phyloP scores from a whole-genome alignment of 106 monocot genomes.

The Hemerocallis citrina region DNA sequence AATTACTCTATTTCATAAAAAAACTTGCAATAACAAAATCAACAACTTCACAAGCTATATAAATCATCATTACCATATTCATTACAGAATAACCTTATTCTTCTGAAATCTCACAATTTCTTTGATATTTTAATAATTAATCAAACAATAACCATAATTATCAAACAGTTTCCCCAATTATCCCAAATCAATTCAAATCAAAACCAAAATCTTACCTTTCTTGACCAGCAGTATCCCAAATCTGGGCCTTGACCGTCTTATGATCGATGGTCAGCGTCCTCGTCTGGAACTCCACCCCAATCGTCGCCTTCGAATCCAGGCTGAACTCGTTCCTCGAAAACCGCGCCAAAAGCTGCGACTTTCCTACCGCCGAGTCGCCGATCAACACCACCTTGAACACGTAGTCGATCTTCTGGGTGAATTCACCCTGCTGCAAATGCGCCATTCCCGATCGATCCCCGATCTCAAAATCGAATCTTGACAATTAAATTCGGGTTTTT shows the following conservation, averaged over 20 bases:
- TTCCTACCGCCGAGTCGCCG: conserved; percentile 18
- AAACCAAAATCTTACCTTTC: conserved; percentile 5
- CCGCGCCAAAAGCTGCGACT: conserved; percentile 23
- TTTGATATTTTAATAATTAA: no score
- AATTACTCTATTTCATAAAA: no score
- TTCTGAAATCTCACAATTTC: no score
- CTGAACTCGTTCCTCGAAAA: conserved; percentile 72
- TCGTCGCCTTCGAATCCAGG: conserved; percentile 73
- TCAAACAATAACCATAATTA: neutral
- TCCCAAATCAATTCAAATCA: neutral
- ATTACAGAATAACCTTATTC: no score
- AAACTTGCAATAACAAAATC: no score
- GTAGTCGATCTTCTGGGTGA: conserved; percentile 21
- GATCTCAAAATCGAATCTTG: no score
- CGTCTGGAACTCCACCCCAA: conserved; percentile 82
- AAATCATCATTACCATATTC: no score
- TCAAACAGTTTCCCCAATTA: neutral
- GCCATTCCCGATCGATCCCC: conserved; percentile 8
- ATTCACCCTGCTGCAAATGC: conserved; percentile 14
- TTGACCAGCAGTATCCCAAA: conserved; percentile 23
- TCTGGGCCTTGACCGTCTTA: conserved; percentile 19
- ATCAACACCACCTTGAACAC: conserved; percentile 26
- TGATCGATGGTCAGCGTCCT: conserved; percentile 12
- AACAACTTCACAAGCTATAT: no score
- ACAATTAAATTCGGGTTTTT: no score